Evolutionary conservation across 306 rosid species (phyloP), one percentile per base, ranked within the genome.

Genomic region (Phaseolus lunatus): DNA sequence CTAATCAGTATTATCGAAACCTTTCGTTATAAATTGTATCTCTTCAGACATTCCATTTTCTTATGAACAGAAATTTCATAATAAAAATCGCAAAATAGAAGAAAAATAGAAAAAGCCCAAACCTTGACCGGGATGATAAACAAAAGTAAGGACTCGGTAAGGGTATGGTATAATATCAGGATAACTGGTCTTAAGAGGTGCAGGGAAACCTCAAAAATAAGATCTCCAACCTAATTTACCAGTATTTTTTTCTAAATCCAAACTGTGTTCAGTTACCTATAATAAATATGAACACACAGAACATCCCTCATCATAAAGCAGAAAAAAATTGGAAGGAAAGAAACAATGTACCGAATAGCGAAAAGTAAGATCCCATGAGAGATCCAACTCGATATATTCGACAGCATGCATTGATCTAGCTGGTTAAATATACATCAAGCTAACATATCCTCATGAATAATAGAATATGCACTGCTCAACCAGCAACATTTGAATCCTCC

Each of bases 151-250:
- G 81, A 57, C 74, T 87, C 29, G 2, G 23, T 74, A 49, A 50
- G 78, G 86, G 84, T 61, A 67, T 75, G 76, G 84, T 74, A 80
- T 85, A 72, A 15, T 22, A 20, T 11, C 27, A 23, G 11, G 7
- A 67, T 87, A 27, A 86, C 91, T 84, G 89, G 86, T 27, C 71
- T 84, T 84, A 86, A 85, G 85, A 84, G 67, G 68, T 81, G 86
- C 4, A 66, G 78, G 77, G 84, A 68, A 83, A 81, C 70, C 18
- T 26, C 62, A 7, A 15, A 35, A 47, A 37, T 2, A 23, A 63
- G 52, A 76, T 73, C 54, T 70, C 84, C 54, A 78, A 85, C 80
- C 72, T 73, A 84, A 77, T 84, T 78, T 78, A 49, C 90, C 86
- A 67, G 86, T 87, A 20, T 44, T 41, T 23, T 37, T 16, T 9